phyloP scores from a whole-genome alignment of 805 yeast genomes.

The Candida xyloterini region DNA sequence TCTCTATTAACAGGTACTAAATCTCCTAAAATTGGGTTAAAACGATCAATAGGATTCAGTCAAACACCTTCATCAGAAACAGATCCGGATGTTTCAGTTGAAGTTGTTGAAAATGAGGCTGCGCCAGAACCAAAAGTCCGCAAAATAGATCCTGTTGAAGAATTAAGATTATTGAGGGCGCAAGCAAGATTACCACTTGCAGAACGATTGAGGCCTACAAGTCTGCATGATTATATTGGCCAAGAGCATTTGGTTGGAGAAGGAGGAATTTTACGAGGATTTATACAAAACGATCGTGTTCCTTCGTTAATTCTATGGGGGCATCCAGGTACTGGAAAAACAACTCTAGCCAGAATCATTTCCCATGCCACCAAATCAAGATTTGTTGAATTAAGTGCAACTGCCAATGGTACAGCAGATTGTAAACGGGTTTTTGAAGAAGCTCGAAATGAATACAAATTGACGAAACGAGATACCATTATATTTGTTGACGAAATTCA shows the following conservation, averaged over 20 bases:
- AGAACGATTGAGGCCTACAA: constrained; percentile 77
- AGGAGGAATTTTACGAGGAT: constrained; percentile 63
- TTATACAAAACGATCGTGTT: constrained; percentile 57
- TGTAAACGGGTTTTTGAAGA: constrained; percentile 59
- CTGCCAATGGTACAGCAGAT: constrained; percentile 65
- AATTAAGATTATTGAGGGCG: constrained; percentile 19
- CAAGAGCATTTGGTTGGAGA: constrained; percentile 73
- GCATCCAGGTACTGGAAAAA: constrained; percentile 94
- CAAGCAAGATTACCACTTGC: constrained; percentile 53
- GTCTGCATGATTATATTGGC: constrained; percentile 72
- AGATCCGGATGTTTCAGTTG: constrained; percentile 4
- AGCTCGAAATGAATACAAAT: constrained; percentile 41
- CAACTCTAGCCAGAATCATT: constrained; percentile 64
- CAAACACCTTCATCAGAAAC: constrained; percentile 5
- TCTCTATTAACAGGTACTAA: constrained; percentile 17
- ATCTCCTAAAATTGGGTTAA: constrained; percentile 6
- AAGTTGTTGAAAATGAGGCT: constrained; percentile 4
- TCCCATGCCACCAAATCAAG: constrained; percentile 52
- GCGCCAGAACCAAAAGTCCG: constrained; percentile 8
- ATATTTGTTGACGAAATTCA: constrained; percentile 93
- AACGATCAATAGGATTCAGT: constrained; percentile 8
- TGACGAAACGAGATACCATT: constrained; percentile 56
- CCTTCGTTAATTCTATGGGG: constrained; percentile 95
- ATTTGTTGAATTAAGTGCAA: constrained; percentile 83
- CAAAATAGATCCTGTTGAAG: constrained; percentile 15